Base-by-base conservation (phyloP, 805 yeast genomes). In the Priceomyces carsonii region DNA sequence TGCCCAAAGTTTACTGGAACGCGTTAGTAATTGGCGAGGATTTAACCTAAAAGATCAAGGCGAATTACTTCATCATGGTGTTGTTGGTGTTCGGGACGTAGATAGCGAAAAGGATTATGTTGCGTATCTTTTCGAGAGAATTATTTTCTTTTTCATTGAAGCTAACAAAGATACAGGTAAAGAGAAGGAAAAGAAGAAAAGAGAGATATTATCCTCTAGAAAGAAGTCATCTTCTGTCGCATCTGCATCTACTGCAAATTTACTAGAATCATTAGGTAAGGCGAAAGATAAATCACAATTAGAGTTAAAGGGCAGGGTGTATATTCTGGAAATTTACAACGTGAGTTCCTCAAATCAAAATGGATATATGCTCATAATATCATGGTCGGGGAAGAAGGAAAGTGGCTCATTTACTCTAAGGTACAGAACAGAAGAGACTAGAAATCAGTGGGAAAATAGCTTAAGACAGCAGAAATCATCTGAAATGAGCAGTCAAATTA, bases 11-110 rank as follows among this genome's bases (percentile, higher is more conserved):
- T 71, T 93, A 28, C 71, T 75, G 36, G 85, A 79, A 14, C 76
- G 90, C 39, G 95, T 91, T 8, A 69, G 73, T 15, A 95, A 90
- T 61, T 93, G 99, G 99, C 80, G 88, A 48, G 97, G 96, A 15
- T 88, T 87, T 55, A 80, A 81, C 40, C 66, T 84, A 28, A 71
- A 71, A 36, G 82, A 80, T 44, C 86, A 88, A 57, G 99, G 99
- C 17, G 95, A 87, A 39, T 72, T 93, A 40, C 63, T 90, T 36
- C 80, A 80, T 53, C 83, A 80, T 50, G 91, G 88, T 38, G 66
- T 70, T 25, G 89, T 85, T 21, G 75, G 79, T 8, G 85, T 82
- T 17, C 74, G 73, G 43, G 93, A 84, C 47, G 71, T 73, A 23
- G 83, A 81, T 21, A 73, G 74, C 35, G 97, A 91, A 55, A 79